A percentile compares a stretch with the other conserved stretches of the same genome.
phyloP scores from a whole-genome alignment of 2,329 filamentous ascomycete genomes.

The Phaeosphaeria sp. region DNA sequence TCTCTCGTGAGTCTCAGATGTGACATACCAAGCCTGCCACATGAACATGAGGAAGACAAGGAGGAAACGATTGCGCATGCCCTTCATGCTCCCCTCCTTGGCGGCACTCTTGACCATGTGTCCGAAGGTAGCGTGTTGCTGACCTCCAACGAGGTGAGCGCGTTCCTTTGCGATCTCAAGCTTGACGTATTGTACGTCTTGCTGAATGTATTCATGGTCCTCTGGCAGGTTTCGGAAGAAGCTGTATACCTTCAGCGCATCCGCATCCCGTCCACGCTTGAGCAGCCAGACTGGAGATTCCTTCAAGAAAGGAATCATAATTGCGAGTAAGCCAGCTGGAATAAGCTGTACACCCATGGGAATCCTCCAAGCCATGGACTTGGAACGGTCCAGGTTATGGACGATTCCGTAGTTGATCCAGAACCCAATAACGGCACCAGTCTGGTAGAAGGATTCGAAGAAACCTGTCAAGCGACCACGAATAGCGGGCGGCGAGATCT shows the following conservation, averaged over 20 bases:
- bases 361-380: slow-evolving; percentile 66
- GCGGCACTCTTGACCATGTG: slow-evolving; percentile 39
- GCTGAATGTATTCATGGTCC: slow-evolving; percentile 50
- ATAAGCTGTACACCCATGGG: slow-evolving; percentile 61
- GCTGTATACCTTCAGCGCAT: slow-evolving; percentile 50
- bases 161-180: slow-evolving; percentile 40
- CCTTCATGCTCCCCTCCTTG: slow-evolving; percentile 37
- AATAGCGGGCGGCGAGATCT: slow-evolving; percentile 64
- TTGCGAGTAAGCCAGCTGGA: slow-evolving; percentile 45
- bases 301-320: slow-evolving; percentile 42
- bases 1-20: no score
- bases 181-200: slow-evolving; percentile 43
- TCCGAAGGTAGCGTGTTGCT: slow-evolving; percentile 33
- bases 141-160: slow-evolving; percentile 30
- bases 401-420: slow-evolving; percentile 52
- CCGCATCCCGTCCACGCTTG: slow-evolving; percentile 40
- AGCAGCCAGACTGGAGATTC: slow-evolving; percentile 44
- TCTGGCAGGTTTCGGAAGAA: slow-evolving; percentile 55
- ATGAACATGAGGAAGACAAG: slow-evolving; percentile 52
- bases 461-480: slow-evolving; percentile 70
- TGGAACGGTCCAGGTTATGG: slow-evolving; percentile 50
- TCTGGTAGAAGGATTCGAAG: slow-evolving; percentile 70
- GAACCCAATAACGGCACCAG: slow-evolving; percentile 59
- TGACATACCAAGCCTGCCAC: slow-evolving; percentile 39
- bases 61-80: slow-evolving; percentile 51